These are phyloP conservation scores for Neofusicoccum laricinum DNA, from an alignment of 2,329 filamentous ascomycete species.

Conservation along the genomic window DNA sequence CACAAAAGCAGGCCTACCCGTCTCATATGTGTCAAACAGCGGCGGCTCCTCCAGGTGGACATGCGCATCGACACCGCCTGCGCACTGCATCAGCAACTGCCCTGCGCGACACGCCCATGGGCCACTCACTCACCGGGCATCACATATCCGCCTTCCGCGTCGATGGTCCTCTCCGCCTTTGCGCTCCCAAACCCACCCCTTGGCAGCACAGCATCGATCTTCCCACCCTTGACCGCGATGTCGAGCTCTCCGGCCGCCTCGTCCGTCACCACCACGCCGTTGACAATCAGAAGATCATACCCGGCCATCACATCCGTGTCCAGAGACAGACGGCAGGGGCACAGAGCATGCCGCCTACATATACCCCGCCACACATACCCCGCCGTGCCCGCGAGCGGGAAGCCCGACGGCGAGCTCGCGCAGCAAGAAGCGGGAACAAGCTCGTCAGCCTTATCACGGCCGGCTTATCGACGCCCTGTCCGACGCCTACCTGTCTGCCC, in stretches of 20 bases:
- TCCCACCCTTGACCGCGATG: constrained; percentile 39
- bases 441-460: too few relatives aligned
- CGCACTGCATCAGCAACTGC: constrained; percentile 24
- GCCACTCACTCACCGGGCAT: constrained; percentile 23
- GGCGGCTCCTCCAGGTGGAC: constrained; percentile 47
- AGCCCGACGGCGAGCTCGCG: too few relatives aligned
- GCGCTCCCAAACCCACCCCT: constrained; percentile 28
- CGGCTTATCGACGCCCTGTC: too few relatives aligned
- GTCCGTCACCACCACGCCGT: constrained; percentile 43
- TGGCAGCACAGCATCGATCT: too few relatives aligned
- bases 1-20: constrained; percentile 20
- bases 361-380: too few relatives aligned
- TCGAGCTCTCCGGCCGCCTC: constrained; percentile 38
- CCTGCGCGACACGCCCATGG: not conserved
- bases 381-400: too few relatives aligned
- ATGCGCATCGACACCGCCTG: constrained; percentile 43
- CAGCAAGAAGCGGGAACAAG: too few relatives aligned
- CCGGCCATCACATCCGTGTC: not conserved
- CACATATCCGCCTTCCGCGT: constrained; percentile 47
- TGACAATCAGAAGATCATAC: constrained; percentile 40
- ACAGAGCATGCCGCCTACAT: not conserved
- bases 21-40: constrained; percentile 43
- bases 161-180: constrained; percentile 33
- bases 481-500: too few relatives aligned
- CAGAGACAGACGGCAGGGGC: too few relatives aligned